Evolutionary conservation across 2,329 filamentous ascomycete genomes (phyloP), one percentile per base, ranked within the genome.

Genomic region (Penicillium sp.): DNA sequence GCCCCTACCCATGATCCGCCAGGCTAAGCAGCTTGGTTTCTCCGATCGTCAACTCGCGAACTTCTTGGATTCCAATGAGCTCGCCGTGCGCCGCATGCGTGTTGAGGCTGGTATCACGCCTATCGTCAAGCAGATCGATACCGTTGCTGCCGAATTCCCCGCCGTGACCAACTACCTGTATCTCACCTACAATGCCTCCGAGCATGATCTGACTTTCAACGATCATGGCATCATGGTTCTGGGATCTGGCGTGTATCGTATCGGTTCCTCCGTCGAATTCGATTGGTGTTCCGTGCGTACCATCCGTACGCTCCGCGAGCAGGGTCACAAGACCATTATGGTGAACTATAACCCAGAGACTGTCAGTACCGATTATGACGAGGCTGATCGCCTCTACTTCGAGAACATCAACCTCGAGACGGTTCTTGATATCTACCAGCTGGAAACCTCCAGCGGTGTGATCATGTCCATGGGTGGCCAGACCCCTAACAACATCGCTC

Each of bases 241-340:
- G 27, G 92, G 92, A 12, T 96, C 91, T 28, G 92, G 92, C 71
- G 91, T 96, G 9, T 97, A 97, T 77, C 84, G 93, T 53, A 99
- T 99, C 57, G 93, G 93, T 58, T 96, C 91, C 0, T 96, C 92
- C 0, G 93, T 99, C 51, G 93, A 99, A 68, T 99, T 99, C 70
- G 93, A 99, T 72, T 99, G 93, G 93, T 97, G 93, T 71, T 95
- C 93, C 4, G 93, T 99, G 25, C 81, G 92, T 52, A 89, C 93
- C 5, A 95, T 97, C 55, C 85, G 92, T 55, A 97, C 93, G 1
- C 80, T 99, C 7, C 83, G 93, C 42, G 82, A 88, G 57, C 81
- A 85, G 52, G 88, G 88, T 2, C 83, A 86, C 77, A 97, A 97
- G 79, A 97, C 93, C 0, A 84, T 97, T 64, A 97, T 97, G 92